Base-by-base conservation (phyloP, 2,329 filamentous ascomycete species). In the Fusarium pseudocircinatum region DNA sequence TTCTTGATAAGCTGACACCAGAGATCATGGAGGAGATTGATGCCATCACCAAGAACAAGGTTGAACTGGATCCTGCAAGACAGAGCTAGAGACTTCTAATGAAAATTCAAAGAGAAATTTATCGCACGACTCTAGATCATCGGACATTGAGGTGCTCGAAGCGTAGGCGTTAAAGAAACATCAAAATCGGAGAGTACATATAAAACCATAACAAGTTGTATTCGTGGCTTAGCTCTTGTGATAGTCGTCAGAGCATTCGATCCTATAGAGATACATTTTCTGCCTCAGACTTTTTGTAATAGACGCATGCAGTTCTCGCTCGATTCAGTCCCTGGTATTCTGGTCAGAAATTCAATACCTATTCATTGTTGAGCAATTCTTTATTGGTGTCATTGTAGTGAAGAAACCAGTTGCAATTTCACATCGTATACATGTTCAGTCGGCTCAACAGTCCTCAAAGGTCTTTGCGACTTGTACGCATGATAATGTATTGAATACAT, bases 21-120 rank as follows among this genome's bases (percentile, higher is more conserved):
- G 84, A 87, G 73, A 77, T 88, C 30, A 80, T 89, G 81, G 83
- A 78, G 14, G 84, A 87, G 79, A 88, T 89, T 73, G 86, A 88
- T 75, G 81, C 78, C 54, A 81, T 88, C 22, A 79, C 79, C 7
- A 75, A 78, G 62, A 80, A 79, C 64, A 78, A 78, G 67, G 76
- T 78, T 24, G 59, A 61, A 22, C 56, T 78, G 44, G 76, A 78
- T 49, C 76, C 76, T 65, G 76, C 76, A 34, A 67, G 76, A 26
- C 76, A 78, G 46, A 60, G 69, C 22, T 78, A 74, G 63, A 16
- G 7, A 14, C 15, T 20, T 36, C n/a, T 12, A 18, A 13, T n/a
- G 15, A 36, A 36, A 30, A 13, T 24, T 30, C 11, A 6, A 12
- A 47, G 7, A 16, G 16, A 43, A 14, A 42, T 40, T 26, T 18